Evolutionary conservation across 495 filamentous ascomycete genomes (phyloP), one percentile per base, ranked within the genome.

Genomic region (Zalerion maritima): DNA sequence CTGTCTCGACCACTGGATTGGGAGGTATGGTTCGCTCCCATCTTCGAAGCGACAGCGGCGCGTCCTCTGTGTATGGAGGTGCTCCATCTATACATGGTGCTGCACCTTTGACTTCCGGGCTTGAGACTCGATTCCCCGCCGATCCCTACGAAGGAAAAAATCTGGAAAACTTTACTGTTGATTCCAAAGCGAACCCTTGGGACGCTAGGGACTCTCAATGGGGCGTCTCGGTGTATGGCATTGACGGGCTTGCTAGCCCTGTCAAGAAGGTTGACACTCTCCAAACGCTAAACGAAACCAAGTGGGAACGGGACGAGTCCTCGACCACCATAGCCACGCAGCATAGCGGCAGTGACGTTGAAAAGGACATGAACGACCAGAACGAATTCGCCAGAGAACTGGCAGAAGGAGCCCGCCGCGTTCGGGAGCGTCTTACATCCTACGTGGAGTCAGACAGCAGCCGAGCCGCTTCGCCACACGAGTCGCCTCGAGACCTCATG

Each of bases 21-120:
- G 84, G 74, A 44, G 79, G 80, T 12, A 66, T 94, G 50, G 75
- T 94, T 21, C 76, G 78, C 18, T 74, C 84, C 33, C 91, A 96
- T 53, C 64, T 99, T 9, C 77, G 89, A 14, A 70, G 70, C 9
- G 71, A 78, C 29, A 96, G 89, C 53, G 76, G 76, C 31, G 60
- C 66, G 22, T 94, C 85, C 14, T 87, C 84, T 0, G 62, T 89
- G 24, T 81, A 75, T 46, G 73, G 64, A 21, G 55, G 57, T 6
- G 54, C 54, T 21, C 60, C 67, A 2, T 52, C 56, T 17, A n/a
- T n/a, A n/a, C n/a, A n/a, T n/a, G n/a, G n/a, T 3, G 36, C 32
- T 1, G 20, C 36, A 0, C 43, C 45, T 6, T 37, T 45, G 10
- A 46, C 40, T 2, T 41, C 44, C 0, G 42, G 43, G n/a, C 36